These are phyloP conservation scores for Microbotryum violaceum DNA, from an alignment of 1,284 basidiomycete species.

Conservation along the genomic window DNA sequence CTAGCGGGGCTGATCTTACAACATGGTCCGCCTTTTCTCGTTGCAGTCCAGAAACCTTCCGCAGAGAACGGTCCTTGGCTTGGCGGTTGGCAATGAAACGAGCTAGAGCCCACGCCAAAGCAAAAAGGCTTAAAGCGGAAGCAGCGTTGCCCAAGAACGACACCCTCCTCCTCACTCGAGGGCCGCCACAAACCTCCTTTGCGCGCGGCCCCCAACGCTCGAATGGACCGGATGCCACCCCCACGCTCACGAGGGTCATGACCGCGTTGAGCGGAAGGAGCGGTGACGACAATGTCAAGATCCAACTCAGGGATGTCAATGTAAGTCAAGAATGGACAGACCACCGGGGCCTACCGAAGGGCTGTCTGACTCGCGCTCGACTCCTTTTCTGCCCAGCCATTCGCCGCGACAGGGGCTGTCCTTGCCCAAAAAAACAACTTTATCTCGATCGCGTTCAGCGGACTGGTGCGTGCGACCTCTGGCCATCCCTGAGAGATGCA, in stretches of 20 bases:
- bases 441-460: conserved; percentile 59
- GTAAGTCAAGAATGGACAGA: not conserved
- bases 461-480: conserved; percentile 41
- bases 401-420: conserved; percentile 28
- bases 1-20: conserved; percentile 47
- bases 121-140: conserved; percentile 24
- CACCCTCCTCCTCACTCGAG: not conserved
- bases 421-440: conserved; percentile 59
- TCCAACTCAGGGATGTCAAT: conserved; percentile 63
- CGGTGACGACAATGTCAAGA: conserved; percentile 45
- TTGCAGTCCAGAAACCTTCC: conserved; percentile 61
- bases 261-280: conserved; percentile 22
- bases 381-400: conserved; percentile 10
- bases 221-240: not conserved
- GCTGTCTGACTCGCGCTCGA: too few species aligned
- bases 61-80: conserved; percentile 64
- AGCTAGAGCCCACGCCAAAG: conserved; percentile 21
- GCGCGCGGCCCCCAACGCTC: not conserved
- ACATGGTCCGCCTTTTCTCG: conserved; percentile 48
- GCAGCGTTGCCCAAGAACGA: conserved; percentile 6
- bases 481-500: conserved; percentile 2
- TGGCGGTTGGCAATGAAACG: conserved; percentile 41
- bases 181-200: not conserved
- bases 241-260: conserved; percentile 15
- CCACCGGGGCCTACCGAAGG: too few species aligned